Percentiles rank a stretch among this genome's conserved stretches.
Conservation (phyloP, 2,329 filamentous ascomycete species). For the Scedosporium apiospermum region DNA sequence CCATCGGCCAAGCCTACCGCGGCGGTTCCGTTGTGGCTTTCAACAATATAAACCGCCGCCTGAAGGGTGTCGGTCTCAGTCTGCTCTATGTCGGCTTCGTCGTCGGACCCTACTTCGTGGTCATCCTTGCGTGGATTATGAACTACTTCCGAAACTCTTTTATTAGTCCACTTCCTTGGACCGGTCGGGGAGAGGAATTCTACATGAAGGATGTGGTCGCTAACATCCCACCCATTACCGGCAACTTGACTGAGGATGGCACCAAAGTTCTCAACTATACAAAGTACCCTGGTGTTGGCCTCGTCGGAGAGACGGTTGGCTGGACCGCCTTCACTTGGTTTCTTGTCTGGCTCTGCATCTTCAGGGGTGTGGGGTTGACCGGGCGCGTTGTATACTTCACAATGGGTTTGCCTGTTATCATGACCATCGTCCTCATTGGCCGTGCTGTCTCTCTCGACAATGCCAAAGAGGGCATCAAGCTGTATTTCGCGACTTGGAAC, state of each 20-base stretch:
- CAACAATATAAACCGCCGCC: conserved; percentile 40
- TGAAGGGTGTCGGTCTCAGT: conserved; percentile 44
- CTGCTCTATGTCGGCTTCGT: conserved; percentile 43
- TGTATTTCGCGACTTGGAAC: conserved; percentile 37
- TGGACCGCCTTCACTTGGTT: conserved; percentile 52
- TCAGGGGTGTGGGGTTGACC: conserved; percentile 47
- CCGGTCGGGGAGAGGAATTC: conserved; percentile 38
- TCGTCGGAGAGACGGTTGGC: conserved; percentile 47
- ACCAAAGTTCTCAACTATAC: conserved; percentile 31
- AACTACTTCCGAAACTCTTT: conserved; percentile 48
- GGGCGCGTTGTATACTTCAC: conserved; percentile 52
- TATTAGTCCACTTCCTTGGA: conserved; percentile 44
- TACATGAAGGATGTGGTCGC: conserved; percentile 39
- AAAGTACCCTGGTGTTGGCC: conserved; percentile 31
- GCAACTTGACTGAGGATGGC: conserved; percentile 26
- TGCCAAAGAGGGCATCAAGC: conserved; percentile 39
- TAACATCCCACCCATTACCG: conserved; percentile 32
- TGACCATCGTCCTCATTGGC: conserved; percentile 46
- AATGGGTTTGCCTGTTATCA: conserved; percentile 50
- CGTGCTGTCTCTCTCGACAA: conserved; percentile 44
- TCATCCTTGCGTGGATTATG: conserved; percentile 50
- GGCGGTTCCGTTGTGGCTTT: conserved; percentile 45
- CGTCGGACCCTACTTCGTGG: conserved; percentile 47
- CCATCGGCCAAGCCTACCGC: conserved; percentile 59
- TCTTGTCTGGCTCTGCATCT: conserved; percentile 49